phyloP scores from a whole-genome alignment of 2,329 filamentous ascomycete species.

The Penicillium sp. region DNA sequence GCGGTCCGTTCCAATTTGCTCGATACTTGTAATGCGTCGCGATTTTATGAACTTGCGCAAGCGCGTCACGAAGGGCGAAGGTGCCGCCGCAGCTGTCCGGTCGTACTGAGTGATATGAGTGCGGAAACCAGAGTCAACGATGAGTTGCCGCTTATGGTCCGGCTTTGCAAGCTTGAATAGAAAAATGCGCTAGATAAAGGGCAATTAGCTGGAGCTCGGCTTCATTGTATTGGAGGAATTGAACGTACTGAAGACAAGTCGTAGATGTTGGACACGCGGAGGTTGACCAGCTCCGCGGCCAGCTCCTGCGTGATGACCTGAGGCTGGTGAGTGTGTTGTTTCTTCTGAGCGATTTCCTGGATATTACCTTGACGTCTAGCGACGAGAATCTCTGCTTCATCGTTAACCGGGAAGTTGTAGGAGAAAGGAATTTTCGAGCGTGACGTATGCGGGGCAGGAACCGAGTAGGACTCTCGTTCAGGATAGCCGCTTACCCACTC shows the following conservation, averaged over 20 bases:
- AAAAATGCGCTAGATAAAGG: conserved; percentile 68
- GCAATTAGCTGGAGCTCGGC: conserved; percentile 9
- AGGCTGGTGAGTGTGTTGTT: conserved; percentile 8
- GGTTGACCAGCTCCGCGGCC: conserved; percentile 67
- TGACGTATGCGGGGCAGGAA: conserved; percentile 41
- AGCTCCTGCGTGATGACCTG: conserved; percentile 95
- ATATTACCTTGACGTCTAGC: conserved; percentile 54
- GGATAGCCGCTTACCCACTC: conserved; percentile 5
- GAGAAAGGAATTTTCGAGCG: conserved; percentile 26
- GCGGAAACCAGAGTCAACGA: conserved; percentile 93
- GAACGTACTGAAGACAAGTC: conserved; percentile 73
- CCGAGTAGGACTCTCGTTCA: conserved; percentile 15
- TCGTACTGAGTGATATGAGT: conserved; percentile 91
- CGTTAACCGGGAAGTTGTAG: conserved; percentile 20
- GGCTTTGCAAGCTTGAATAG: conserved; percentile 93
- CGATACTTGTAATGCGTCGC: conserved; percentile 73
- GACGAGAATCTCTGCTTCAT: conserved; percentile 62
- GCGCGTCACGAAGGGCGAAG: conserved; percentile 79
- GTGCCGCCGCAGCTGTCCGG: conserved; percentile 77
- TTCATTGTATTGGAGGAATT: not conserved
- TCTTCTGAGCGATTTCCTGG: not conserved
- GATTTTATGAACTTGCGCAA: conserved; percentile 88
- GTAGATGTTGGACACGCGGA: conserved; percentile 91
- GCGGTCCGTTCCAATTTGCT: conserved; percentile 87
- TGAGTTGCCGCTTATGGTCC: conserved; percentile 79